Conservation (phyloP, 345 rosid genomes). For the Eucalyptus sideroxylon region DNA sequence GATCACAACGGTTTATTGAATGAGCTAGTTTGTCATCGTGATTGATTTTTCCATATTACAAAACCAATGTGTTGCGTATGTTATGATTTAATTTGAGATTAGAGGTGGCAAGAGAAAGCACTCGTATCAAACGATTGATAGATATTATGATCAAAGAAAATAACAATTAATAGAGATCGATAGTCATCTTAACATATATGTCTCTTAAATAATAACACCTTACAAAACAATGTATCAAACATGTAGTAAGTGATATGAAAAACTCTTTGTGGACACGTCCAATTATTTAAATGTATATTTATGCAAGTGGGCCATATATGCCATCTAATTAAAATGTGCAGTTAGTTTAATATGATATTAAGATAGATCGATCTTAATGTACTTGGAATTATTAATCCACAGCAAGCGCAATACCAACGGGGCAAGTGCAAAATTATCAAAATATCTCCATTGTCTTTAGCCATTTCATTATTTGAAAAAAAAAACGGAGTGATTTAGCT, state of each 20-base stretch:
- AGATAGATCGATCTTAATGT: background rate
- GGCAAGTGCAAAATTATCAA: background rate
- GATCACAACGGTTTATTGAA: background rate
- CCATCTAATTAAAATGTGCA: background rate
- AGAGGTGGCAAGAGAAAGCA: background rate
- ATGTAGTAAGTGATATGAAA: background rate
- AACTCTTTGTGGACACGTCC: accelerated
- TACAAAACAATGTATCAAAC: background rate
- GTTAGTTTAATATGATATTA: background rate
- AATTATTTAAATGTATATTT: background rate
- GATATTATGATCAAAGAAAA: too few relatives aligned
- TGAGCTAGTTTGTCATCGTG: background rate
- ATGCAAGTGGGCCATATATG: background rate
- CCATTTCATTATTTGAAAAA: background rate
- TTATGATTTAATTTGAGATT: background rate
- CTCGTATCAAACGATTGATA: background rate
- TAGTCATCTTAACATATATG: background rate
- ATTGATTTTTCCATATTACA: background rate
- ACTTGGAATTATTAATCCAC: background rate
- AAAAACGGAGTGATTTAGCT: background rate
- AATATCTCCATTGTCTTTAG: background rate
- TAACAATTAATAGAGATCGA: too few relatives aligned
- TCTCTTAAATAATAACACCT: background rate
- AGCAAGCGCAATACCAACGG: background rate
- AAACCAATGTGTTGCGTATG: background rate